phyloP scores from a whole-genome alignment of 495 filamentous ascomycete genomes.

The Acidiella bohemica region DNA sequence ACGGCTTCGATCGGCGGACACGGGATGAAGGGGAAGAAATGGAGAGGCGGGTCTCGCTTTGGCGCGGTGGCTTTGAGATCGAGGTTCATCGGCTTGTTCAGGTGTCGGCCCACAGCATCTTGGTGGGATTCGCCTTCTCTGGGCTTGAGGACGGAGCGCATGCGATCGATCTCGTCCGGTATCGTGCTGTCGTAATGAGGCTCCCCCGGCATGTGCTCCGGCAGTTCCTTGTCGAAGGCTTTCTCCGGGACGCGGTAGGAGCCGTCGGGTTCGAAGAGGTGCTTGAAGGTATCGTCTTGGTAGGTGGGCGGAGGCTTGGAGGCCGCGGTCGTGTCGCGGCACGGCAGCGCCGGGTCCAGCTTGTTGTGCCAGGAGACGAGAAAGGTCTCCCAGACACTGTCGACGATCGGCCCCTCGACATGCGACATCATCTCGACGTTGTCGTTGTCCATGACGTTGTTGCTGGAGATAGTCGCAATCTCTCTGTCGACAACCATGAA shows the following conservation, averaged over 20 bases:
- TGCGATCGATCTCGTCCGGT: conserved; percentile 42
- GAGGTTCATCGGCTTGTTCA: conserved; percentile 42
- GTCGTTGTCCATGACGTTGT: conserved; percentile 45
- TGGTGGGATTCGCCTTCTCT: conserved; percentile 9
- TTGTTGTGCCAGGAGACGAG: conserved; percentile 57
- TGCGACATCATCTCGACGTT: conserved; percentile 56
- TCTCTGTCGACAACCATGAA: conserved; percentile 63
- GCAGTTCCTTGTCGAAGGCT: conserved; percentile 26
- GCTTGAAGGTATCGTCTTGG: conserved; percentile 20
- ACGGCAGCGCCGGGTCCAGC: conserved; percentile 48
- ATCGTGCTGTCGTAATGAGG: conserved; percentile 51
- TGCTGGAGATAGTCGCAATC: conserved; percentile 54
- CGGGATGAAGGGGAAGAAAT: conserved; percentile 52
- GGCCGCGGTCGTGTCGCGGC: conserved; percentile 38
- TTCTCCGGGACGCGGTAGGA: conserved; percentile 20
- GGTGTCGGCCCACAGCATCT: conserved; percentile 12
- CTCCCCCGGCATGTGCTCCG: conserved; percentile 43
- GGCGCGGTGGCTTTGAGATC: conserved; percentile 41
- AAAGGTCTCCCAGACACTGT: conserved; percentile 58
- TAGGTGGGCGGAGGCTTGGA: conserved; percentile 25
- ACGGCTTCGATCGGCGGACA: conserved; percentile 41
- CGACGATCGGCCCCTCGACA: conserved; percentile 62
- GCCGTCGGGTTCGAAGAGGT: conserved; percentile 15
- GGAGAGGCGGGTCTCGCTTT: conserved; percentile 34
- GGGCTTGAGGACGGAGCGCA: conserved; percentile 37